phyloP scores from a whole-genome alignment of 202 grass and related monocot genomes.

The Cymbopogon flexuosus region DNA sequence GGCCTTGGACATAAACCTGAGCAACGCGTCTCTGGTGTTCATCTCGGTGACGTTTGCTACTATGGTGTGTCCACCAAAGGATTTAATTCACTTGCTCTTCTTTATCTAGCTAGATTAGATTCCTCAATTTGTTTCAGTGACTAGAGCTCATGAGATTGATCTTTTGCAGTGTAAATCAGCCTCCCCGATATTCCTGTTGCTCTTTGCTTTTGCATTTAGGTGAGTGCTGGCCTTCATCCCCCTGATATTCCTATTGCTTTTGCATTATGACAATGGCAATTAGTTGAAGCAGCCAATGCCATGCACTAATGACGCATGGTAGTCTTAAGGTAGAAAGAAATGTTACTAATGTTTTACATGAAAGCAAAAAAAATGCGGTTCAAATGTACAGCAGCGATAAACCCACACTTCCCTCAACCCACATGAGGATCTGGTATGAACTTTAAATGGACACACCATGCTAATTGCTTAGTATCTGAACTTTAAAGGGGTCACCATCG shows the following conservation, averaged over 20 bases:
- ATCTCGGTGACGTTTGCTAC: slow-evolving; percentile 97
- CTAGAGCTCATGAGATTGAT: slow-evolving; percentile 12
- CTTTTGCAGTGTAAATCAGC: slow-evolving; percentile 98
- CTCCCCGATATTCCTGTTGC: slow-evolving; percentile 85
- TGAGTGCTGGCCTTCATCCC: slow-evolving; percentile 32
- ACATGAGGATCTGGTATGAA: no score
- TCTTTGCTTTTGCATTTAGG: slow-evolving; percentile 99
- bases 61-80: slow-evolving; percentile 52
- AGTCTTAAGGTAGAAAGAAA: no score
- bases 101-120: background rate
- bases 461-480: no score
- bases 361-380: no score
- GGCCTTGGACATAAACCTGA: slow-evolving; percentile 94
- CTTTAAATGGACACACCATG: no score
- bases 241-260: no score
- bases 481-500: background rate
- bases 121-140: slow-evolving; percentile 13
- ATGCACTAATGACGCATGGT: background rate
- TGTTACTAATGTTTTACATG: no score
- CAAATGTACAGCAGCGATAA: no score
- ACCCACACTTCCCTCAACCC: no score
- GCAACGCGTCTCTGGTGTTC: slow-evolving; percentile 97
- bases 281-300: background rate
- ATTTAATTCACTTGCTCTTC: background rate
- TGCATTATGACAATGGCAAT: background rate